A percentile compares a stretch with the other conserved stretches of the same genome.
These are phyloP conservation scores for Penicillium paneum DNA, from an alignment of 2,329 filamentous ascomycete species.

Conservation along the genomic window DNA sequence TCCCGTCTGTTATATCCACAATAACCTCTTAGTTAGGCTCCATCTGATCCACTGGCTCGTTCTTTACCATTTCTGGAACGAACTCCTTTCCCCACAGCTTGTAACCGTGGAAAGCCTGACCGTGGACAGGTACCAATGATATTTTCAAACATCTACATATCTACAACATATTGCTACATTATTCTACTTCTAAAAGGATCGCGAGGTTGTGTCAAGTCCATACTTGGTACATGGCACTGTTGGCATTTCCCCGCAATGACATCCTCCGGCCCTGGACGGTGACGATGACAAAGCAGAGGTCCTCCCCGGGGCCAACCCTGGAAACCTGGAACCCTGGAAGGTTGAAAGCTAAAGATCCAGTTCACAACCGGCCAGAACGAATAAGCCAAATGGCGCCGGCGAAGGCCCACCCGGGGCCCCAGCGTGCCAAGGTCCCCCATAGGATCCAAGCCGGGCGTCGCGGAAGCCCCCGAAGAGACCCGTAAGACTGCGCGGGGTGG, in stretches of 20 bases:
- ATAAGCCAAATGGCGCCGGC: too few species aligned
- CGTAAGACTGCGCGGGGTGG: not conserved
- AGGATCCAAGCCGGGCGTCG: not conserved
- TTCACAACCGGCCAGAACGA: too few species aligned
- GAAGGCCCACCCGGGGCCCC: too few species aligned
- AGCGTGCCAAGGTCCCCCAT: too few species aligned
- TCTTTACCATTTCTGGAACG: slow-evolving; percentile 11
- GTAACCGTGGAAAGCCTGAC: not conserved
- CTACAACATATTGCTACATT: not conserved
- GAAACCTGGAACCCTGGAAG: not conserved
- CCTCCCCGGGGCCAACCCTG: not conserved
- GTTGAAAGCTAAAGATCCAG: not conserved
- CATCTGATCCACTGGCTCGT: slow-evolving; percentile 14
- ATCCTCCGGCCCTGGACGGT: not conserved
- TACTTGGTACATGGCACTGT: too few species aligned
- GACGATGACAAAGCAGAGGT: not conserved
- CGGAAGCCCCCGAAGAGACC: not conserved
- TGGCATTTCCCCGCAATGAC: not conserved
- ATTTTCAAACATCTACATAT: not conserved
- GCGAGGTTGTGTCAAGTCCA: too few species aligned
- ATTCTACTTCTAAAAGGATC: not conserved
- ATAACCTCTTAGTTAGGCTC: slow-evolving; percentile 2
- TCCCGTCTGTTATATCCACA: not conserved
- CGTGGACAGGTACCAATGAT: too few species aligned
- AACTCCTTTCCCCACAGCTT: slow-evolving; percentile 8